These are phyloP conservation scores for Aphanomyces euteiches DNA, from an alignment of 352 stramenopile species.

Conservation along the genomic window DNA sequence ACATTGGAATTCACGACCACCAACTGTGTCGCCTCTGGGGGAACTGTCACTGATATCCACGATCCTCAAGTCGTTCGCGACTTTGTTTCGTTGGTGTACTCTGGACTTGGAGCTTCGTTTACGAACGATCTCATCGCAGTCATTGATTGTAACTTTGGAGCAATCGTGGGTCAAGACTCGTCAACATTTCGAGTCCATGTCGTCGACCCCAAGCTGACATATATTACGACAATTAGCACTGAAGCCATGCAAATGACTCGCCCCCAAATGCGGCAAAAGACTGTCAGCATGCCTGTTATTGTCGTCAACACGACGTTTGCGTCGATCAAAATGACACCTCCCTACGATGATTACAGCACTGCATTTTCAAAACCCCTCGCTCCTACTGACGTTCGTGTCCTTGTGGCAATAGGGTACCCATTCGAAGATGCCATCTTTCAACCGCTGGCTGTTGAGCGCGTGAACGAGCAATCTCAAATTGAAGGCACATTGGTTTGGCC, in stretches of 20 bases:
- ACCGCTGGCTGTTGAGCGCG: neutral
- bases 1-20: neutral
- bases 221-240: slow-evolving; percentile 7
- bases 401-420: slow-evolving; percentile 3
- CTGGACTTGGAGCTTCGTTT: neutral
- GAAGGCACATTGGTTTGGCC: neutral
- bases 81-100: neutral
- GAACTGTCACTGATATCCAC: neutral
- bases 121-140: neutral
- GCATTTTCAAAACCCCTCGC: neutral
- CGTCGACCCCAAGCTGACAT: slow-evolving; percentile 2
- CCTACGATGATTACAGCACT: too few relatives aligned
- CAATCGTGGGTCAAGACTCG: neutral
- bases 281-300: neutral
- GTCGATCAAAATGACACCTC: neutral
- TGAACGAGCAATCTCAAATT: neutral
- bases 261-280: neutral
- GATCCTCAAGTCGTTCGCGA: neutral
- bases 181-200: slow-evolving; percentile 7
- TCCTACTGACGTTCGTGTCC: neutral
- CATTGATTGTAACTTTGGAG: slow-evolving; percentile 7
- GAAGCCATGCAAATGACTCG: neutral
- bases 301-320: slow-evolving; percentile 13
- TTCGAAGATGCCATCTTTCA: neutral
- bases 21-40: neutral